Base-by-base conservation (phyloP, 140 eudicot genomes). In the Senecio squalidus region DNA sequence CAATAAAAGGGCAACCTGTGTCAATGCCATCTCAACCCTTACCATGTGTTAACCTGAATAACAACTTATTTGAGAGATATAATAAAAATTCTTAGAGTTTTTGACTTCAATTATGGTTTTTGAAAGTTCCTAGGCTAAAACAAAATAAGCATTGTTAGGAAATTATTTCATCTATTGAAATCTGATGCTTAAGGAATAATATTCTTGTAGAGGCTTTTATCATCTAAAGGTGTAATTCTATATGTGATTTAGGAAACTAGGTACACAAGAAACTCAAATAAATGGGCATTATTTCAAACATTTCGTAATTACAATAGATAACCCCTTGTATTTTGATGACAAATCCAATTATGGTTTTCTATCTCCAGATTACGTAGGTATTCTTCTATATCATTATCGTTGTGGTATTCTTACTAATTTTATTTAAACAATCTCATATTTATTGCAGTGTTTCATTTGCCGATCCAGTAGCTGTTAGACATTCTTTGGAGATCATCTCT, bases 391-490 rank as follows among this genome's bases (percentile, higher is more conserved):
- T n/a, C n/a, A n/a, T n/a, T n/a, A n/a, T n/a, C 27, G 28, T 21
- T 30, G 57, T 56, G 11, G 26, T 33, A 31, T 29, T 45, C 41
- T 11, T 27, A 56, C 24, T 64, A 63, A 26, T 22, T 14, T 50
- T 16, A 64, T 46, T 39, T 24, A 55, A 36, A 29, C 45, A 49
- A 60, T 45, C 59, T 20, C 16, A 29, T 58, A 44, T 10, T 15
- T 46, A 33, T 56, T 80, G 80, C 81, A 86, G 98, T 47, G 80
- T 87, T 68, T 76, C 86, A 2, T 92, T 92, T 75, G 86, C 96
- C 68, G 98, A 92, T 71, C 98, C 98, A 3, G 86, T 92, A 46
- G 89, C 98, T 41, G 96, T 92, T 64, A 87, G 98, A 68, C 96
- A 86, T 77, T 75, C 98, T 23, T 70, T 92, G 76, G 98, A 92